phyloP scores from a whole-genome alignment of 2,329 filamentous ascomycete species.

The Myriosclerotinia scirpicola region DNA sequence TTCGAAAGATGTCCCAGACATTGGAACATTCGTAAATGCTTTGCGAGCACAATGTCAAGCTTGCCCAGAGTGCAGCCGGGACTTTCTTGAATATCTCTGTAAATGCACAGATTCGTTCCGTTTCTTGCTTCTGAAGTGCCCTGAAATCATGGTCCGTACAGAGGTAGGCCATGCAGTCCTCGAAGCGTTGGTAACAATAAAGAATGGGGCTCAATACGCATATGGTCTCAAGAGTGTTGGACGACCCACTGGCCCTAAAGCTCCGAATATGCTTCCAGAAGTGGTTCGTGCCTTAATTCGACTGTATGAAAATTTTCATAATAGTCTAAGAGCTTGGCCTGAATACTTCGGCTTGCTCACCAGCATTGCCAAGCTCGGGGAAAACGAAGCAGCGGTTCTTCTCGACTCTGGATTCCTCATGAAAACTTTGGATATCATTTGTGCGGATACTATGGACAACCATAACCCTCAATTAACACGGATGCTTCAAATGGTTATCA shows the following conservation, averaged over 20 bases:
- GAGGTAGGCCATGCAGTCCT: constrained; percentile 54
- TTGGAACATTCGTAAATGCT: constrained; percentile 55
- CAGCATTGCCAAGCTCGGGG: constrained; percentile 63
- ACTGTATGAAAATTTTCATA: constrained; percentile 64
- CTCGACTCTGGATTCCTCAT: constrained; percentile 61
- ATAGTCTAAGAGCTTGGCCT: constrained; percentile 66
- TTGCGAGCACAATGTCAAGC: constrained; percentile 51
- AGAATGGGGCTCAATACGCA: constrained; percentile 47
- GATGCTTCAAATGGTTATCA: constrained; percentile 53
- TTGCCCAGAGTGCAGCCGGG: constrained; percentile 56
- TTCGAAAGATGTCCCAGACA: constrained; percentile 65
- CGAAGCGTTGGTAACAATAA: constrained; percentile 53
- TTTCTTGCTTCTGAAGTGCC: constrained; percentile 63
- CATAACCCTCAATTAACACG: constrained; percentile 51
- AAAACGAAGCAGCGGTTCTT: constrained; percentile 56
- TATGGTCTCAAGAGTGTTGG: constrained; percentile 45
- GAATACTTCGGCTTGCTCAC: constrained; percentile 72
- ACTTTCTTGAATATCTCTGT: constrained; percentile 62
- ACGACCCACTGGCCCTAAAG: constrained; percentile 37
- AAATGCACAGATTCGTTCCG: constrained; percentile 57
- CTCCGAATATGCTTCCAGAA: constrained; percentile 37
- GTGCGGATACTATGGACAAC: constrained; percentile 36
- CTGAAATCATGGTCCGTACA: constrained; percentile 55
- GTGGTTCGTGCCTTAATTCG: constrained; percentile 51
- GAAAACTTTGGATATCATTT: constrained; percentile 43